These are phyloP conservation scores for Crucihimalaya himalaica DNA, from an alignment of 345 rosid species.

Conservation along the genomic window DNA sequence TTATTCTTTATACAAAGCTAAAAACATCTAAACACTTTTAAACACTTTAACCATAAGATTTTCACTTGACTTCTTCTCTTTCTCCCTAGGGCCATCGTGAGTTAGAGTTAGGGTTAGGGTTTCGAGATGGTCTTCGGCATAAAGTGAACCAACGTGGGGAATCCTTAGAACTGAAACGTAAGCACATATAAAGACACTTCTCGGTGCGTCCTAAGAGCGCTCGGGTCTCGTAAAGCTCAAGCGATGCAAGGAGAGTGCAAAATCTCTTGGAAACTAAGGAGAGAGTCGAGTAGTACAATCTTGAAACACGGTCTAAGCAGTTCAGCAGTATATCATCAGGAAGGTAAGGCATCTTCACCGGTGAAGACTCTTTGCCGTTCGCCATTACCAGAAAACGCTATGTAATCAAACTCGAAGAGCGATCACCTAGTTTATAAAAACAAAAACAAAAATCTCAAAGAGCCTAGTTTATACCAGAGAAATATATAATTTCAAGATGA, in stretches of 20 bases:
- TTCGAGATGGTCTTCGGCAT: background rate
- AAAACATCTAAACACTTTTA: no score
- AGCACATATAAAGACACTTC: background rate
- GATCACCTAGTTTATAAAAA: no score
- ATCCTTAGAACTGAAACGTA: background rate
- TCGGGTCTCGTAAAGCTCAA: background rate
- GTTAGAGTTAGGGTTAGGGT: background rate
- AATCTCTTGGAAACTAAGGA: background rate
- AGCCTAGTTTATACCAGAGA: no score
- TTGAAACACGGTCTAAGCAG: background rate
- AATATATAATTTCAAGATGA: no score
- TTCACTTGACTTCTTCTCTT: no score
- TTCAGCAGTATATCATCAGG: background rate
- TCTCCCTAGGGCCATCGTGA: no score
- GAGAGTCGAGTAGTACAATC: background rate
- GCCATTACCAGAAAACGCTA: background rate
- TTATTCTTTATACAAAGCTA: no score
- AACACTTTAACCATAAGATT: no score
- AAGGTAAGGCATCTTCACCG: background rate
- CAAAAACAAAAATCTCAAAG: no score
- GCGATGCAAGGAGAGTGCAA: background rate
- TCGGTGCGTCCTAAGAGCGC: background rate
- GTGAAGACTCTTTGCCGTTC: no score
- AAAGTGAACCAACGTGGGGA: background rate
- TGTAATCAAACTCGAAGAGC: background rate